Percentiles rank a stretch among this genome's conserved stretches.
These are phyloP conservation scores for Blastomyces parvus DNA, from an alignment of 2,329 filamentous ascomycete genomes.

Conservation along the genomic window DNA sequence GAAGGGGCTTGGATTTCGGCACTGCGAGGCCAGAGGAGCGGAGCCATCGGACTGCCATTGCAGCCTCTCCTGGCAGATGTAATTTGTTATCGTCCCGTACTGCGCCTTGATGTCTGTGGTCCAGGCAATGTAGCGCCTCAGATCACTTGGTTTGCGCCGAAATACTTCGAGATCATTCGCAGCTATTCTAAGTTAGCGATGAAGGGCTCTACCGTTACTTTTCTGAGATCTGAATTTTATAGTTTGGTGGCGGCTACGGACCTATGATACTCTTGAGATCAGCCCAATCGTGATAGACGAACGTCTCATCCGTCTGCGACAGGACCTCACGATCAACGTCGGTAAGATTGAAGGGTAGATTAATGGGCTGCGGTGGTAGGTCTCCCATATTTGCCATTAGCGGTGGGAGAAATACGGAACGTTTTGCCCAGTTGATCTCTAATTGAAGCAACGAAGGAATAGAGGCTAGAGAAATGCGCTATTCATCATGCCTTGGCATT, in stretches of 20 bases:
- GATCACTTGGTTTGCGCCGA: conserved; percentile 50
- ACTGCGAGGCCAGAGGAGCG: conserved; percentile 16
- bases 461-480: neutral
- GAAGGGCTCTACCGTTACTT: neutral
- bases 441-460: no score
- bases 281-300: conserved; percentile 43
- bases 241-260: conserved; percentile 22
- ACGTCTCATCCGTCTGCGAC: conserved; percentile 45
- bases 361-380: neutral
- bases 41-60: conserved; percentile 37
- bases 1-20: conserved; percentile 43
- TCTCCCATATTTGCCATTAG: conserved; percentile 8
- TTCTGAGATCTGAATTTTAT: no score
- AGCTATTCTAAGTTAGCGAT: conserved; percentile 22
- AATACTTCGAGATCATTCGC: conserved; percentile 47
- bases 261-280: conserved; percentile 45
- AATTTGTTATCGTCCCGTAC: conserved; percentile 49
- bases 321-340: conserved; percentile 42
- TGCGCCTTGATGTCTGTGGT: conserved; percentile 43
- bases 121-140: conserved; percentile 53
- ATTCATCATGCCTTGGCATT: neutral
- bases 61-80: conserved; percentile 47
- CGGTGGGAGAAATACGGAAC: neutral
- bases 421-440: neutral
- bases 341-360: conserved; percentile 39